Evolutionary conservation across 306 rosid species (phyloP).

Genomic region (Cucumis hystrix): DNA sequence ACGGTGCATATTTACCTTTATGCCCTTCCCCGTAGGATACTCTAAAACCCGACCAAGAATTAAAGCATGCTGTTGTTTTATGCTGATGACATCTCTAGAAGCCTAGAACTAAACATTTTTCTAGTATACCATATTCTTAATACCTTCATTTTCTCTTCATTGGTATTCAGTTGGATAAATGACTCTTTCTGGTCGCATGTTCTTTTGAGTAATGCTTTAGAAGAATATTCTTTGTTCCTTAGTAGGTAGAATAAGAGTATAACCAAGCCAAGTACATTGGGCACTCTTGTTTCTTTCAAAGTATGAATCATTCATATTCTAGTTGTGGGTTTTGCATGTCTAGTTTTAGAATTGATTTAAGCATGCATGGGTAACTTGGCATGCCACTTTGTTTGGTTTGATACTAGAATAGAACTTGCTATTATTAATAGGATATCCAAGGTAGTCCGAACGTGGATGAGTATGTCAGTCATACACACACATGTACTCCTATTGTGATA

Average conservation of each 20-base stretch:
- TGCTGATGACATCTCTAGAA: not conserved
- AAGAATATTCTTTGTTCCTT: constrained; percentile 3
- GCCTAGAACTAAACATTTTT: not conserved
- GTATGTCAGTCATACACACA: not conserved
- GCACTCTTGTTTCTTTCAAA: not conserved
- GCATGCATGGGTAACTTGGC: not conserved
- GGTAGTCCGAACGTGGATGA: not conserved
- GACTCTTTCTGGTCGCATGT: not conserved
- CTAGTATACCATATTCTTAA: not conserved
- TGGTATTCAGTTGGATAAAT: not conserved
- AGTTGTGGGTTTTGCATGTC: not conserved
- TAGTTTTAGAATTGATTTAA: not conserved
- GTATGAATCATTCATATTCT: not conserved
- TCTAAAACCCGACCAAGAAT: not conserved
- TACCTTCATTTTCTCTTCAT: not conserved
- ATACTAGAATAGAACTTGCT: not conserved
- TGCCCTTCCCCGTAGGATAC: not conserved
- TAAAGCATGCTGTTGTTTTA: not conserved
- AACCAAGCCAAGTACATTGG: not conserved
- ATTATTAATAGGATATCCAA: not conserved
- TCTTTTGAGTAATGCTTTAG: not conserved
- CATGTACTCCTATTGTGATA: not conserved
- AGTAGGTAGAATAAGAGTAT: not conserved
- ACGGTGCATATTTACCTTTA: not conserved
- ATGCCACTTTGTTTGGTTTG: not conserved